Evolutionary conservation across 2,329 filamentous ascomycete genomes (phyloP).

Genomic region (Mycosphaerelloides madeirae): DNA sequence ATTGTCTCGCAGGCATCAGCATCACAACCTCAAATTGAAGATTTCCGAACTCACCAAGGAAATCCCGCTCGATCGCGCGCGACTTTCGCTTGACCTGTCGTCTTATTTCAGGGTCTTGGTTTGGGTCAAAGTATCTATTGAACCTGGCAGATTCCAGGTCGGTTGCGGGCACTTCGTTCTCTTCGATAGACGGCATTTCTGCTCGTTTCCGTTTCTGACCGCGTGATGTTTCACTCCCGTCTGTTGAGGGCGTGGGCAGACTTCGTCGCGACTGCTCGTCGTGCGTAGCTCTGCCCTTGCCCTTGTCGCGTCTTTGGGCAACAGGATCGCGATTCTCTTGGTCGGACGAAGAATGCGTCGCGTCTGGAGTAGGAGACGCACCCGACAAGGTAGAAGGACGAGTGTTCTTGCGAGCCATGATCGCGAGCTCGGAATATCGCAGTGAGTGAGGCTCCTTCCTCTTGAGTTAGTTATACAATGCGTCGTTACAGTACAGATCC

Average conservation of each 20-base stretch:
- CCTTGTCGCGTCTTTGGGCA: constrained; percentile 36
- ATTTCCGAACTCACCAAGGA: constrained; percentile 48
- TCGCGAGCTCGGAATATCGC: too few species aligned
- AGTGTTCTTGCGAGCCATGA: background rate
- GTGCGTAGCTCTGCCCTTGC: constrained; percentile 33
- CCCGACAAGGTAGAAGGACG: background rate
- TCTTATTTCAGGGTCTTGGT: constrained; percentile 71
- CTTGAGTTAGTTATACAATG: too few species aligned
- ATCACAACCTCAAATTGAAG: background rate
- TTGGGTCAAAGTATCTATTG: constrained; percentile 65
- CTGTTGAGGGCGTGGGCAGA: constrained; percentile 39
- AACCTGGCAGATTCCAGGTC: constrained; percentile 28
- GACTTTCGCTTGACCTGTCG: constrained; percentile 65
- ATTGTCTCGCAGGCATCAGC: constrained; percentile 52
- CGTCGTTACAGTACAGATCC: too few species aligned
- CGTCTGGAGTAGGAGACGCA: background rate
- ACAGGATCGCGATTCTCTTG: constrained; percentile 41
- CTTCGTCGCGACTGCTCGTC: constrained; percentile 32
- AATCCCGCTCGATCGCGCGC: constrained; percentile 59
- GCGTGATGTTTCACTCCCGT: constrained; percentile 21
- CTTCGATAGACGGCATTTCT: constrained; percentile 10
- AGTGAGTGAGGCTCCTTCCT: too few species aligned
- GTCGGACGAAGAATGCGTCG: constrained; percentile 32
- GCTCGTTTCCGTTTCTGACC: constrained; percentile 27
- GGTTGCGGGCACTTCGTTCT: constrained; percentile 18